Evolutionary conservation across 1,139 yeast genomes (phyloP), one percentile per base, ranked within the genome.

Genomic region (Zygoascus meyerae): DNA sequence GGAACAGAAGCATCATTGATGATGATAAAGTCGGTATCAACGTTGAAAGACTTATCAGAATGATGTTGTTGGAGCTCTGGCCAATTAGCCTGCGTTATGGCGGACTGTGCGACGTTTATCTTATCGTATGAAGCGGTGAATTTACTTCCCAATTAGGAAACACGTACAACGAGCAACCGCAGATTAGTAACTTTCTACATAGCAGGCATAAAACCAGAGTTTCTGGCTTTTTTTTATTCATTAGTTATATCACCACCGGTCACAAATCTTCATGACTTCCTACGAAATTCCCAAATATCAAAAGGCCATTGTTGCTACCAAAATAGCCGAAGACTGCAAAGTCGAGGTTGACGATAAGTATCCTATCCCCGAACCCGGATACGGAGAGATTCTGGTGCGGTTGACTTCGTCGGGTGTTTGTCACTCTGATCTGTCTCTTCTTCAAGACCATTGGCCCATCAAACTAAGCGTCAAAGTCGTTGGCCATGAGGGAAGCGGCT

Each of bases 351-450:
- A 42, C 51, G 42, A 48, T 12, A 54, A 60, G 18, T 54, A 52
- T 45, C 65, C 66, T 5, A 65, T 62, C 11, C 67, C 67, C 5
- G 52, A 49, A 28, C 56, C 57, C 14, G 49, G 50, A 12, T 48
- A 51, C 10, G 60, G 55, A 34, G 62, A 63, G 46, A 53, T 63
- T 5, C 53, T 63, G 15, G 66, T 63, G 17, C 48, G 60, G 39
- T 26, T 63, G 39, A 51, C 53, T 8, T 61, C 58, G 47, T 54
- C 68, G 12, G 71, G 71, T 9, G 67, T 67, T 26, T 67, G 71
- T 57, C 71, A 67, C 50, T 64, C 71, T 3, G 71, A 67, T 46
- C 55, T 61, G 35, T 57, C 67, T 7, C 44, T 56, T 32, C 41
- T 61, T 40, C 51, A 53, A 11, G 56, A 50, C 39, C 48, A 51